These are phyloP conservation scores for Syzygium malaccense DNA, from an alignment of 441 rosid species.

Conservation along the genomic window DNA sequence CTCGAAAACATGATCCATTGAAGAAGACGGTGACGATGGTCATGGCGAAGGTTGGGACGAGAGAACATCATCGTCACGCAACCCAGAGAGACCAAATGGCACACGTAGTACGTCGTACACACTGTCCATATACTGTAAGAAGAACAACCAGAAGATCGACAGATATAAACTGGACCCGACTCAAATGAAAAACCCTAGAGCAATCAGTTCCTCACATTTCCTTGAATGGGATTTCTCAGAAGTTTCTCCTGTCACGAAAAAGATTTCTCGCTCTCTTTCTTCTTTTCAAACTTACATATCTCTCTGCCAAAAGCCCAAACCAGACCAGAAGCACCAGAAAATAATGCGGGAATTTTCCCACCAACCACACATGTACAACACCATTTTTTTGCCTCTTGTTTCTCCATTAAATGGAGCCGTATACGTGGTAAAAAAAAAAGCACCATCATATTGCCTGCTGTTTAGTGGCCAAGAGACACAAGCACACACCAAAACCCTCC, in stretches of 20 bases:
- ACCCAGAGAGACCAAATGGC: not conserved
- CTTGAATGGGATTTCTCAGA: not conserved
- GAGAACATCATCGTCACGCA: not conserved
- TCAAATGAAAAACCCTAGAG: not conserved
- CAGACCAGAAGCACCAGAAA: not conserved
- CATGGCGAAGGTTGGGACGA: not conserved
- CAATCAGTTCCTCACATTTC: not conserved
- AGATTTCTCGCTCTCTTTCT: not conserved
- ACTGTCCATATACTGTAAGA: not conserved
- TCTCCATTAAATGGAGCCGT: not conserved
- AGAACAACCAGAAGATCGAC: not conserved
- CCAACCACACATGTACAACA: not conserved
- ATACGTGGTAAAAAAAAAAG: not conserved
- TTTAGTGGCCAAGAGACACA: not conserved
- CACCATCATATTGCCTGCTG: not conserved
- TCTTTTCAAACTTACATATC: not conserved
- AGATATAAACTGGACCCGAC: not conserved
- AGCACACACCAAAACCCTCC: slow-evolving; percentile 3
- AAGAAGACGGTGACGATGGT: not conserved
- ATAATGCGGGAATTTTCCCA: not conserved
- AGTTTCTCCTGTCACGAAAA: not conserved
- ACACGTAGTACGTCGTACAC: not conserved
- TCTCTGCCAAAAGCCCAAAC: not conserved
- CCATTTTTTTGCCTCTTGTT: not conserved
- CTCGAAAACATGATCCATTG: not conserved